Evolutionary conservation across 208 protist genomes (phyloP).

Genomic region (Acanthamoeba royreba): DNA sequence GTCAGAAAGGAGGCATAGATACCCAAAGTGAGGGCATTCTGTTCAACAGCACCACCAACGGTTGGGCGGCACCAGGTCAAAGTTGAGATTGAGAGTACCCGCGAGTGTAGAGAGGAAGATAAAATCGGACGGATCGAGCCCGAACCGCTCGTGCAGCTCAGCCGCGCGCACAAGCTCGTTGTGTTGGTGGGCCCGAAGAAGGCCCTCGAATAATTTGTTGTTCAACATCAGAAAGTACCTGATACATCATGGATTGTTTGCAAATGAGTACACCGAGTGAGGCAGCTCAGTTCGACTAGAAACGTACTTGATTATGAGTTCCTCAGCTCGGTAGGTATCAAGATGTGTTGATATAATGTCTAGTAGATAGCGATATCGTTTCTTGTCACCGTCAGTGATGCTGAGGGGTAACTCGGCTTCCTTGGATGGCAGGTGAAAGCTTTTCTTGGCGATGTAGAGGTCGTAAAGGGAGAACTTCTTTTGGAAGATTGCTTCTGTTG

Average conservation of each 20-base stretch:
- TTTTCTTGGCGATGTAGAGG: neutral
- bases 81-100: neutral
- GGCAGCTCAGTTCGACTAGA: neutral
- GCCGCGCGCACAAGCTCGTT: neutral
- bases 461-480: constrained; percentile 44
- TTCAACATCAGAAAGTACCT: neutral
- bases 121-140: neutral
- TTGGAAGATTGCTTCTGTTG: constrained; percentile 3
- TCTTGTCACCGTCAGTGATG: neutral
- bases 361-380: neutral
- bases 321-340: neutral
- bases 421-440: neutral
- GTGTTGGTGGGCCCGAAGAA: neutral
- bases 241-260: neutral
- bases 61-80: neutral
- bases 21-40: neutral
- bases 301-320: neutral
- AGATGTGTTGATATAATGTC: neutral
- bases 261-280: neutral
- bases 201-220: neutral
- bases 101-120: neutral
- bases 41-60: neutral
- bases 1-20: neutral
- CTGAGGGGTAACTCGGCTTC: neutral
- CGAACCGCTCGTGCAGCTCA: neutral